A percentile compares a stretch with the other conserved stretches of the same genome.
Evolutionary conservation across 2,329 filamentous ascomycete genomes (phyloP).

Genomic region (Cadophora sp.): DNA sequence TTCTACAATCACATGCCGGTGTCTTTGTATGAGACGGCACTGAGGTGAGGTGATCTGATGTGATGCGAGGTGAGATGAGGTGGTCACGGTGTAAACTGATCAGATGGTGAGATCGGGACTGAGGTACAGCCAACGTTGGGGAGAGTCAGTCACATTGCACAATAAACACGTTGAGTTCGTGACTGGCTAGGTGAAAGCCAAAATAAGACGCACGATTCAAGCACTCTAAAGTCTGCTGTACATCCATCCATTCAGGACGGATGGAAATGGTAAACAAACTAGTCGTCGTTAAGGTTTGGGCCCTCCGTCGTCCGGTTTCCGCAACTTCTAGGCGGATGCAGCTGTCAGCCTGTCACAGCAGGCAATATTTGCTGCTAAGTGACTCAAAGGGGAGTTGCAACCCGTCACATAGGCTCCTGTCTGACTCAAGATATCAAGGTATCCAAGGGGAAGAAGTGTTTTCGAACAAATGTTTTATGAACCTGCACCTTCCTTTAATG

Average conservation of each 20-base stretch:
- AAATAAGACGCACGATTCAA: constrained; percentile 12
- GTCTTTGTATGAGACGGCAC: not conserved
- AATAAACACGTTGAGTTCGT: constrained; percentile 1
- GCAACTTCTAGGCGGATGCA: constrained; percentile 4
- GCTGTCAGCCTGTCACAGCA: constrained; percentile 5
- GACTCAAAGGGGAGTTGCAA: not conserved
- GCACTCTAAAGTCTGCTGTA: not conserved
- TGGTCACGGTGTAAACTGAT: constrained; percentile 11
- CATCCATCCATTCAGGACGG: not conserved
- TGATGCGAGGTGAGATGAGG: not conserved
- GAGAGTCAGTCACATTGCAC: constrained; percentile 16
- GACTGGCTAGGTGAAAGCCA: constrained; percentile 8
- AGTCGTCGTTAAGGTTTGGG: constrained; percentile 1
- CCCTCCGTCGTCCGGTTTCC: not conserved
- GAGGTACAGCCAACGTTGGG: not conserved
- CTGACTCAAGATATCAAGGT: not conserved
- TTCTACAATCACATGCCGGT: constrained; percentile 5
- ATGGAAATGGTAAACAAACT: not conserved
- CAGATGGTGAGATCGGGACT: constrained; percentile 7
- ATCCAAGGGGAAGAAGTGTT: not conserved
- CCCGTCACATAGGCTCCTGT: constrained; percentile 3
- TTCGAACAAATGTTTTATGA: not conserved
- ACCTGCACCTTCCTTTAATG: not conserved
- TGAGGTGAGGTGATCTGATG: too few species aligned
- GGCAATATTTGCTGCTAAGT: not conserved